These are phyloP conservation scores for Globomyces sp. DNA, from an alignment of 371 early-diverging fungal genomes.

Conservation along the genomic window DNA sequence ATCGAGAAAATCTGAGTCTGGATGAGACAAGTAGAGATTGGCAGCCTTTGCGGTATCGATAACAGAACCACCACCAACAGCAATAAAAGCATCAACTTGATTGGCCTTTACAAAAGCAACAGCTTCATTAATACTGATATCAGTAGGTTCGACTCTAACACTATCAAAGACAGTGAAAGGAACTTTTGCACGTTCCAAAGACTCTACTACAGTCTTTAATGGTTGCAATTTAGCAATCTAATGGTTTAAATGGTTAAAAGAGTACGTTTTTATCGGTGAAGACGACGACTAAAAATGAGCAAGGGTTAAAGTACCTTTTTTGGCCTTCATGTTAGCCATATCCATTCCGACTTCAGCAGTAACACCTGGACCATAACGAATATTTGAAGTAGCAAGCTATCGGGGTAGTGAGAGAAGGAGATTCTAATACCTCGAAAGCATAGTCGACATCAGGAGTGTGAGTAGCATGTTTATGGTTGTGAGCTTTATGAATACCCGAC, in stretches of 20 bases:
- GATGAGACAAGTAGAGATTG: slow-evolving; percentile 78
- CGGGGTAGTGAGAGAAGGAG: background rate
- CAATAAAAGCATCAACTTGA: slow-evolving; percentile 76
- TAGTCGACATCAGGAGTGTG: slow-evolving; percentile 33
- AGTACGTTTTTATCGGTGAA: slow-evolving; percentile 79
- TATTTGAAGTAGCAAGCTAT: slow-evolving; percentile 82
- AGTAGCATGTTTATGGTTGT: slow-evolving; percentile 23
- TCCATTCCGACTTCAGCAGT: slow-evolving; percentile 91
- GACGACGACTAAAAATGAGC: slow-evolving; percentile 56
- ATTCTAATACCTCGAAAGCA: slow-evolving; percentile 34
- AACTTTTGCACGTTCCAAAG: slow-evolving; percentile 70
- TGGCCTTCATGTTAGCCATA: slow-evolving; percentile 70
- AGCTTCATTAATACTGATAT: slow-evolving; percentile 67
- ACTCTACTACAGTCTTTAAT: slow-evolving; percentile 71
- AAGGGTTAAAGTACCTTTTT: slow-evolving; percentile 51
- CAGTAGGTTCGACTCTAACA: slow-evolving; percentile 84
- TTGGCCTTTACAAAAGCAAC: slow-evolving; percentile 76
- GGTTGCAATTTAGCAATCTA: slow-evolving; percentile 67
- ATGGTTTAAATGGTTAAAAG: slow-evolving; percentile 2
- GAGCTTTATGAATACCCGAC: slow-evolving; percentile 8
- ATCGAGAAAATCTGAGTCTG: slow-evolving; percentile 82
- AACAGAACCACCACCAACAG: slow-evolving; percentile 91
- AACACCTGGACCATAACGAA: slow-evolving; percentile 83
- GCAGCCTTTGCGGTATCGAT: slow-evolving; percentile 93
- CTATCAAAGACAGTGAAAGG: slow-evolving; percentile 73